Conservation (phyloP, 164 flowering plant genomes). For the Vitis rotundifolia region DNA sequence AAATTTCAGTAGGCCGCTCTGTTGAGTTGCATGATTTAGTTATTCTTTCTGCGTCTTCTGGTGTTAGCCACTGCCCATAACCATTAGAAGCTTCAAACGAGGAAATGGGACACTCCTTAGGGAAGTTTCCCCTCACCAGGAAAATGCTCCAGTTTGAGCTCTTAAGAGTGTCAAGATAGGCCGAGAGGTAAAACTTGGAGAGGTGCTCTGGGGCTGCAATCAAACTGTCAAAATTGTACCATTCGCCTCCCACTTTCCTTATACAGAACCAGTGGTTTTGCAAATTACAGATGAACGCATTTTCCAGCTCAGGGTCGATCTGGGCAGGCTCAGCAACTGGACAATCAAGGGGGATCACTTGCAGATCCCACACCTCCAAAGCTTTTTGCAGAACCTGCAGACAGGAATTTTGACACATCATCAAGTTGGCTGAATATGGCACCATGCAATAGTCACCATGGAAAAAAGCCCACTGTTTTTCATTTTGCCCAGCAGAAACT, state of each 20-base stretch:
- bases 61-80: constrained; percentile 89
- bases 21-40: constrained; percentile 60
- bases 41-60: constrained; percentile 89
- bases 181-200: constrained; percentile 96
- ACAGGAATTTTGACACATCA: neutral
- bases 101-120: constrained; percentile 75
- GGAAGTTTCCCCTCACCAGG: constrained; percentile 86
- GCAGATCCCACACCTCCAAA: constrained; percentile 93
- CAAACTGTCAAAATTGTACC: constrained; percentile 96
- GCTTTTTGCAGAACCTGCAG: constrained; percentile 90
- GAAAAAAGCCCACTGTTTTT: no score
- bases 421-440: neutral
- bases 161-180: constrained; percentile 78
- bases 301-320: constrained; percentile 81
- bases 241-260: constrained; percentile 90
- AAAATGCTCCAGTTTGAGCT: constrained; percentile 96
- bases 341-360: constrained; percentile 76
- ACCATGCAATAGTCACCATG: no score
- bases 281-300: constrained; percentile 90
- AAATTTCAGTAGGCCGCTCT: constrained; percentile 18
- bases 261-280: constrained; percentile 97
- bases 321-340: constrained; percentile 91
- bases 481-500: no score
- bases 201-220: constrained; percentile 92
- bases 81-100: constrained; percentile 77